Percentiles rank a stretch among this genome's conserved stretches.
phyloP scores from a whole-genome alignment of 2,329 filamentous ascomycete genomes.

The Nemania sp. region DNA sequence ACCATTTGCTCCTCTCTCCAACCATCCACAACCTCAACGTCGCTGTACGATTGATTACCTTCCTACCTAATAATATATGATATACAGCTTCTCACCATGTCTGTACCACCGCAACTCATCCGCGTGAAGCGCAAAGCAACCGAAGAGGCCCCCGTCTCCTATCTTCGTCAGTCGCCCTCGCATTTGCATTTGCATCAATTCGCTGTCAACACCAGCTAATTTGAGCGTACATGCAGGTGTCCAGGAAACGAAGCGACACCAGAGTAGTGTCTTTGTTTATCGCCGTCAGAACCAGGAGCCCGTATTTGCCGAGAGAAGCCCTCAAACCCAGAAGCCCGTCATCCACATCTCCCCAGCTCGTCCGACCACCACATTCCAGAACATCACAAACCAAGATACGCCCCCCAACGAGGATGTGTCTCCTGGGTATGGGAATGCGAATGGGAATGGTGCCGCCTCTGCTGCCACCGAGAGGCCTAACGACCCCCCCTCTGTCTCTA shows the following conservation, averaged over 20 bases:
- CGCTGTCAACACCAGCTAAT: slow-evolving; percentile 28
- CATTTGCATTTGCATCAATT: slow-evolving; percentile 21
- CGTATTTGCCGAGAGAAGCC: slow-evolving; percentile 45
- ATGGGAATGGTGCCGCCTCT: slow-evolving; percentile 25
- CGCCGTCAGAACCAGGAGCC: slow-evolving; percentile 60
- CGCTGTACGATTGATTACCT: too few species aligned
- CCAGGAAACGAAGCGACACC: slow-evolving; percentile 66
- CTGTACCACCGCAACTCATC: slow-evolving; percentile 69
- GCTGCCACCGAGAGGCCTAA: slow-evolving; percentile 2
- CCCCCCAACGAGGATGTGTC: slow-evolving; percentile 19
- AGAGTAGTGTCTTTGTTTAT: slow-evolving; percentile 67
- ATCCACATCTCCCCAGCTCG: slow-evolving; percentile 63
- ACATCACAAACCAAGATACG: slow-evolving; percentile 36
- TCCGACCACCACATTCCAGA: slow-evolving; percentile 47
- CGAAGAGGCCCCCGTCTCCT: slow-evolving; percentile 65
- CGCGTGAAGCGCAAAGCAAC: slow-evolving; percentile 71
- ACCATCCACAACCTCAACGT: background rate
- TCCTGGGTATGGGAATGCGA: slow-evolving; percentile 16
- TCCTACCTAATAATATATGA: too few species aligned
- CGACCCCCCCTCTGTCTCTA: slow-evolving; percentile 27
- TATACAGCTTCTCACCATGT: slow-evolving; percentile 56
- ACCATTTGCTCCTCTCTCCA: background rate
- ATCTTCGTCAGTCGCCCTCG: slow-evolving; percentile 60
- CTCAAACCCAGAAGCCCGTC: slow-evolving; percentile 53
- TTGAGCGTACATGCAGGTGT: slow-evolving; percentile 56